Evolutionary conservation across 768 basidiomycete species (phyloP).

Genomic region (Galerina sulciceps): DNA sequence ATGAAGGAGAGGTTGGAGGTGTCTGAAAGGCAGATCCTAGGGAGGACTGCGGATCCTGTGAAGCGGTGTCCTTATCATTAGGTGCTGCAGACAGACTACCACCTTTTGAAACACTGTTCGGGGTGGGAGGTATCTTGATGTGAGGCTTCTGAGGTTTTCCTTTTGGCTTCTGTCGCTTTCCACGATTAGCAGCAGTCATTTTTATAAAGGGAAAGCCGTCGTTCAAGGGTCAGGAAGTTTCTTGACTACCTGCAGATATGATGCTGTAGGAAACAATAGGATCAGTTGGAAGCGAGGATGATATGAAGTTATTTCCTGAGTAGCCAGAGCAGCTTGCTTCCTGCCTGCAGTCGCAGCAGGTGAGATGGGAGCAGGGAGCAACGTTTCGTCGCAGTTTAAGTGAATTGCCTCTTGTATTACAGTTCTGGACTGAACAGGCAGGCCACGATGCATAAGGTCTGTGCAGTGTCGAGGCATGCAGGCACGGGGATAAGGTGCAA

Average conservation of each 20-base stretch:
- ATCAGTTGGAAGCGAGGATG: not conserved
- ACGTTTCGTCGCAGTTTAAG: conserved; percentile 9
- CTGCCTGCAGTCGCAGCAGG: conserved; percentile 4
- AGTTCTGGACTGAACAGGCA: conserved; percentile 15
- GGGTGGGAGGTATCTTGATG: conserved; percentile 3
- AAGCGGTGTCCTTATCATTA: conserved; percentile 3
- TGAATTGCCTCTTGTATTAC: not conserved
- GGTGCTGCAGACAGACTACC: not conserved
- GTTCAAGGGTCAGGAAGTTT: not conserved
- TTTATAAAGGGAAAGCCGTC: not conserved
- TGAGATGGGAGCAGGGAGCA: conserved; percentile 2
- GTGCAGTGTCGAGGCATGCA: conserved; percentile 21
- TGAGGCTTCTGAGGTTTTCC: conserved; percentile 3
- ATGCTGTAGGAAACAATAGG: not conserved
- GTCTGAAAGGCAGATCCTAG: conserved; percentile 18
- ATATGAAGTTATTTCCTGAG: not conserved
- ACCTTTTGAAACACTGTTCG: not conserved
- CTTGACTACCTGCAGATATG: not conserved
- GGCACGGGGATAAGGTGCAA: not conserved
- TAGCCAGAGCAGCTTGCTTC: not conserved
- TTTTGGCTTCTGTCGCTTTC: conserved; percentile 6
- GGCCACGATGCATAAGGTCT: conserved; percentile 23
- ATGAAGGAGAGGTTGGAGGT: conserved; percentile 24
- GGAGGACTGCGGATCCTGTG: conserved; percentile 15
- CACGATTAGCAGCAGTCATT: not conserved